Percentiles rank a stretch among this genome's conserved stretches.
Evolutionary conservation across 1,284 basidiomycete species (phyloP).

Genomic region (Rhizoctonia solani): DNA sequence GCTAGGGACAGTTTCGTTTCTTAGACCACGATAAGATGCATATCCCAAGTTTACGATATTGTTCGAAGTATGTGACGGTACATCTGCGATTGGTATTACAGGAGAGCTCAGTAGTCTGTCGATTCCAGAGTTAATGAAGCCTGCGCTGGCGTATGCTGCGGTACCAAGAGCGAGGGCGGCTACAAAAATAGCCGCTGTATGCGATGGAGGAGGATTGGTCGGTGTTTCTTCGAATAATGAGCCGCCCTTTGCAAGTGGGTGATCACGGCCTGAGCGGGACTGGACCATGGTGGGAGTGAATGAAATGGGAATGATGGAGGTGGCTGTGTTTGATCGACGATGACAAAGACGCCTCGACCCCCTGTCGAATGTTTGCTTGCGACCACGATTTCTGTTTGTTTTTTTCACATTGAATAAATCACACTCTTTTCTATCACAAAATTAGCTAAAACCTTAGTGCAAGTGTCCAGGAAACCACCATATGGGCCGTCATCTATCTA

Average conservation of each 20-base stretch:
- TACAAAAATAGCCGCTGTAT: slow-evolving; percentile 1
- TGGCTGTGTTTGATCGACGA: too few relatives aligned
- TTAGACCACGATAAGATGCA: slow-evolving; percentile 53
- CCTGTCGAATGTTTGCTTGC: too few relatives aligned
- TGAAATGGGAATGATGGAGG: too few relatives aligned
- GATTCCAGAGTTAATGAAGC: slow-evolving; percentile 1
- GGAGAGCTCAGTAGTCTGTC: not conserved
- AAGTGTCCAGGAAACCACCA: not conserved
- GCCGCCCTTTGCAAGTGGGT: slow-evolving; percentile 6
- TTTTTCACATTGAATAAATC: not conserved
- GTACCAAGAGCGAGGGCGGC: not conserved
- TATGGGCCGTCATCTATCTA: not conserved
- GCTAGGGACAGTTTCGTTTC: slow-evolving; percentile 43
- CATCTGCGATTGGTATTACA: not conserved
- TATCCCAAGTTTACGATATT: slow-evolving; percentile 39
- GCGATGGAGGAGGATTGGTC: slow-evolving; percentile 16
- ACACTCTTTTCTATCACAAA: not conserved
- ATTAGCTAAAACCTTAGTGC: too few relatives aligned
- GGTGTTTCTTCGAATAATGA: not conserved
- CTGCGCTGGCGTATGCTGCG: not conserved
- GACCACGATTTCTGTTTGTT: not conserved
- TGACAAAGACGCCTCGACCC: too few relatives aligned
- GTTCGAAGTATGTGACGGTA: not conserved
- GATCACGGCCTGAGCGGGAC: too few relatives aligned
- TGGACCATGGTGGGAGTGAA: too few relatives aligned